phyloP scores from a whole-genome alignment of 495 filamentous ascomycete species.

The Pyrenula aspistea region DNA sequence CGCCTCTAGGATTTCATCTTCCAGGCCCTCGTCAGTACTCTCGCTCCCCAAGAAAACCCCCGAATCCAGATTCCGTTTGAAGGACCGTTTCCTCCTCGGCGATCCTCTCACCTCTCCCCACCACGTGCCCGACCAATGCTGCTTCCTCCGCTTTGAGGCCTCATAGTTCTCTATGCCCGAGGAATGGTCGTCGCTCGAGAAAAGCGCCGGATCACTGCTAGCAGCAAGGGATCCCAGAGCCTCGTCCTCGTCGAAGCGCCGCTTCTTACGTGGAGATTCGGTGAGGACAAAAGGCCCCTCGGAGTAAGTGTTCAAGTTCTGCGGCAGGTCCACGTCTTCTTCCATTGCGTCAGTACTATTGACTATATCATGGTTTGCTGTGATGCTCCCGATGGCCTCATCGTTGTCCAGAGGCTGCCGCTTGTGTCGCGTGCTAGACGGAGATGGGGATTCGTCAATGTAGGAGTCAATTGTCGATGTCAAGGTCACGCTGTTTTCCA shows the following conservation, averaged over 20 bases:
- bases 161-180: constrained; percentile 59
- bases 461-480: too few species aligned
- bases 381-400: too few species aligned
- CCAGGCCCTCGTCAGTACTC: constrained; percentile 22
- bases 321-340: too few species aligned
- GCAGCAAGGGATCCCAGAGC: constrained; percentile 8
- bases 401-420: background rate
- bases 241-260: background rate
- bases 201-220: constrained; percentile 57
- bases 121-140: constrained; percentile 59
- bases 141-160: constrained; percentile 38
- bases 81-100: constrained; percentile 39
- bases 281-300: too few species aligned
- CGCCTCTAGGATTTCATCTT: constrained; percentile 2
- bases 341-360: too few species aligned
- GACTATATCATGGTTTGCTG: too few species aligned
- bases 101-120: constrained; percentile 44
- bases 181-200: constrained; percentile 67
- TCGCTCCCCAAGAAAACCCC: constrained; percentile 75
- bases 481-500: too few species aligned
- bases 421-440: background rate
- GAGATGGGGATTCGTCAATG: too few species aligned
- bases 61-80: constrained; percentile 61
- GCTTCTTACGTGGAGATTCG: background rate
- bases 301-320: too few species aligned